Base-by-base conservation (phyloP, 768 basidiomycete genomes). In the Neoboletus subvelutipes region DNA sequence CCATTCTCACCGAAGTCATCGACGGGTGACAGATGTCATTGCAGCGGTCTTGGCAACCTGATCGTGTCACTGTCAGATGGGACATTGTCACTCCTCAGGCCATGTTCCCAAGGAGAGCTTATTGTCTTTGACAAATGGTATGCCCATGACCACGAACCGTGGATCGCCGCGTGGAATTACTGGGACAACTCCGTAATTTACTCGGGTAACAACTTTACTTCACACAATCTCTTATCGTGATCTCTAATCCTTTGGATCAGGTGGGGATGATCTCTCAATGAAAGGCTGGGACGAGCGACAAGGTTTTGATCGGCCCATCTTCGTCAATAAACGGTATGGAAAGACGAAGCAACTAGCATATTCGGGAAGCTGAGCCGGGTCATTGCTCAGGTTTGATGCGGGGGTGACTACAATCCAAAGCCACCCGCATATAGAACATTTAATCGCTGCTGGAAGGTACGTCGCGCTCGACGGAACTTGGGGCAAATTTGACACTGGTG, bases 81-180 rank as follows among this genome's bases (percentile, higher is more conserved):
- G 5, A 78, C 76, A 2, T 69, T 96, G 17, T 80, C 84, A n/a
- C 77, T 89, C 20, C 73, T 90, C 24, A 76, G 68, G 36, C 79
- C 80, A 12, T 73, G 73, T n/a, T 76, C 82, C 7, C 72, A 76
- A 1, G 67, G 72, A 1, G 74, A 77, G 15, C 68, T 90, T 28
- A 51, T 66, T 1, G 69, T 87, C 4, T 74, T 75, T 5, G 72
- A 81, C 26, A 78, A 78, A 2, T 98, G 94, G 94, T 77, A 83
- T 56, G 95, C 92, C 1, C 97, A 98, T 64, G 92, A 94, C 55
- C 85, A 86, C 64, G 97, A 99, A 68, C 90, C 95, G 0, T 99
- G 97, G 97, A 84, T 93, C 48, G 85, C 89, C 1, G 85, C 90
- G 1, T 98, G 93, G 87, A 83, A 98, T 65, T 86, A 88, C 61